These are phyloP conservation scores for Astrocystis sublimbata DNA, from an alignment of 495 filamentous ascomycete species.

Conservation along the genomic window DNA sequence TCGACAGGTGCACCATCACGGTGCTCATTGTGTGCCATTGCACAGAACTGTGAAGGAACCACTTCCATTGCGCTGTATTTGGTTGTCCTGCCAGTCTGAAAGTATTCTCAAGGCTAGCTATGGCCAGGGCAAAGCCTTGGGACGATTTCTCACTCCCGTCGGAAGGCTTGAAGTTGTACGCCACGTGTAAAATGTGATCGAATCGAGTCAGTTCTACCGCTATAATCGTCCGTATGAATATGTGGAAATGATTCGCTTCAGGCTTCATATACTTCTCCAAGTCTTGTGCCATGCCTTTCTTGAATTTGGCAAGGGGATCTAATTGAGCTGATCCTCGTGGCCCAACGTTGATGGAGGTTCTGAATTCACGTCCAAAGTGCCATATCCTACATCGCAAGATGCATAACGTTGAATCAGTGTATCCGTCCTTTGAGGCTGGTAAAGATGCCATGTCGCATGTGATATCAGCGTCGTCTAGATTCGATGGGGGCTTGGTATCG, in stretches of 20 bases:
- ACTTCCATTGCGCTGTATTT: neutral
- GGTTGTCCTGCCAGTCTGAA: conserved; percentile 4
- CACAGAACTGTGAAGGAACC: neutral
- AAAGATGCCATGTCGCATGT: neutral
- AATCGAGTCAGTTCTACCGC: neutral
- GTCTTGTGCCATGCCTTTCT: conserved; percentile 1
- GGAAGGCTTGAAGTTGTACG: conserved; percentile 3
- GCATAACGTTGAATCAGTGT: conserved; percentile 13
- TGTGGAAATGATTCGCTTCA: neutral
- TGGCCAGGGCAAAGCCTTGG: neutral
- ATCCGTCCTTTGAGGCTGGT: neutral
- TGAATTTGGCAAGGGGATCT: neutral
- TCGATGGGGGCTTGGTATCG: conserved; percentile 10
- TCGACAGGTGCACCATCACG: conserved; percentile 3
- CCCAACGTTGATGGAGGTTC: neutral
- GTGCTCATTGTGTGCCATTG: conserved; percentile 4
- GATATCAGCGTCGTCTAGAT: conserved; percentile 14
- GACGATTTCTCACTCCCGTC: neutral
- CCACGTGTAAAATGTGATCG: conserved; percentile 2
- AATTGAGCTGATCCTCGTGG: neutral
- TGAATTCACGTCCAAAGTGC: conserved; percentile 3
- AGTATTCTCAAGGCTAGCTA: conserved; percentile 6
- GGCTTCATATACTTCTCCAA: neutral
- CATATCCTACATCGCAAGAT: conserved; percentile 11
- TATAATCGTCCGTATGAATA: neutral